Evolutionary conservation across 345 rosid genomes (phyloP).

Genomic region (Rhodamnia argentea): DNA sequence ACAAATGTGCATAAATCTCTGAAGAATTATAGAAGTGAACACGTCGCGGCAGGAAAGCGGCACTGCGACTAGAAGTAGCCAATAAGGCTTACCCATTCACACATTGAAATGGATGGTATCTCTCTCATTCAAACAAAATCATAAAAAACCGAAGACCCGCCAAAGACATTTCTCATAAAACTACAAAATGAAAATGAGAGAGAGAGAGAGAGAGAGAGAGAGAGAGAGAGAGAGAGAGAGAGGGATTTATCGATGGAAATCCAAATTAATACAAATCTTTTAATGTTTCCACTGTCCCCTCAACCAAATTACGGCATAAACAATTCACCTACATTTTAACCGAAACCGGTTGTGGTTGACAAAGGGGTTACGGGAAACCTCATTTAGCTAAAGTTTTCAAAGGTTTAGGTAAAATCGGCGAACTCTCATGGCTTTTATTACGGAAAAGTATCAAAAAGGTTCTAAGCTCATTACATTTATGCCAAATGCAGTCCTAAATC

Average conservation of each 20-base stretch:
- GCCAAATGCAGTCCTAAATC: no score
- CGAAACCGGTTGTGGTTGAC: neutral
- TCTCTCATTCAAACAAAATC: neutral
- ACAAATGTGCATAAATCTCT: neutral
- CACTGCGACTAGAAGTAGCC: neutral
- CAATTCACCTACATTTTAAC: neutral
- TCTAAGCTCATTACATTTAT: no score
- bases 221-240: no score
- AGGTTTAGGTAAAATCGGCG: no score
- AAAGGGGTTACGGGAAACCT: neutral
- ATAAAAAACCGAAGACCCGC: neutral
- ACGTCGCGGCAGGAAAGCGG: neutral
- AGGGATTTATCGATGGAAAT: neutral
- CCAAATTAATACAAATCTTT: neutral
- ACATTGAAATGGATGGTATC: neutral
- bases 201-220: neutral
- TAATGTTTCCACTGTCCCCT: neutral
- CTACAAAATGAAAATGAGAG: neutral
- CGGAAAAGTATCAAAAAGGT: no score
- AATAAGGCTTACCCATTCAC: neutral
- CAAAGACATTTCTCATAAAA: neutral
- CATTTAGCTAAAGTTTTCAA: no score
- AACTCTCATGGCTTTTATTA: no score
- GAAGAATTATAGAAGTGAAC: neutral
- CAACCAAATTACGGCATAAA: neutral